A percentile compares a stretch with the other conserved stretches of the same genome.
These are phyloP conservation scores for Fusarium sp. DNA, from an alignment of 2,329 filamentous ascomycete species.

Conservation along the genomic window DNA sequence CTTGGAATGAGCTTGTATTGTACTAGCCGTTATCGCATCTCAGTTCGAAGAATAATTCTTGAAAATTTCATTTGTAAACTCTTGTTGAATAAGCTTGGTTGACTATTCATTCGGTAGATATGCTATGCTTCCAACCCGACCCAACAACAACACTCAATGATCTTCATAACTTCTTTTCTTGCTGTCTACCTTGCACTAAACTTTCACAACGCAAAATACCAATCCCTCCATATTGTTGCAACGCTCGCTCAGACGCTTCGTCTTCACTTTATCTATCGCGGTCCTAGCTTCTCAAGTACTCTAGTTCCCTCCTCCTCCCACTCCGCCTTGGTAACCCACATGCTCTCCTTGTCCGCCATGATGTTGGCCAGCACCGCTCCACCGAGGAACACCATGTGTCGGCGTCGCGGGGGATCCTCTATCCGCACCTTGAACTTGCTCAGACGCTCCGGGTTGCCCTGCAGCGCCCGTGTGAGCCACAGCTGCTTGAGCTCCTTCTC, in stretches of 20 bases:
- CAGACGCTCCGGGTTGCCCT: conserved; percentile 91
- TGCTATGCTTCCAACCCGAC: not conserved
- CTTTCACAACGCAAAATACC: conserved; percentile 36
- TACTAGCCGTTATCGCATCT: not conserved
- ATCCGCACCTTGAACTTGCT: conserved; percentile 99
- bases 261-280: conserved; percentile 68
- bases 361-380: conserved; percentile 97
- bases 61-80: not conserved
- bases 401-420: conserved; percentile 93
- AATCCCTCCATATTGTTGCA: conserved; percentile 22
- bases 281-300: conserved; percentile 91
- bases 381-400: conserved; percentile 99
- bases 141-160: not conserved
- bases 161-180: conserved; percentile 43
- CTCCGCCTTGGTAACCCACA: conserved; percentile 98
- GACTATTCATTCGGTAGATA: no score
- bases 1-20: not conserved
- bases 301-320: conserved; percentile 93
- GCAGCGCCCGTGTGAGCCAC: conserved; percentile 92
- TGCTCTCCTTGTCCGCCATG: conserved; percentile 98
- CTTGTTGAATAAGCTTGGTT: not conserved
- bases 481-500: conserved; percentile 99
- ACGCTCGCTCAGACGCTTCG: conserved; percentile 21
- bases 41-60: not conserved
- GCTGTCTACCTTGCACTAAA: conserved; percentile 42